These are phyloP conservation scores for Globisporangium radiosum DNA, from an alignment of 352 stramenopile species.

Conservation along the genomic window DNA sequence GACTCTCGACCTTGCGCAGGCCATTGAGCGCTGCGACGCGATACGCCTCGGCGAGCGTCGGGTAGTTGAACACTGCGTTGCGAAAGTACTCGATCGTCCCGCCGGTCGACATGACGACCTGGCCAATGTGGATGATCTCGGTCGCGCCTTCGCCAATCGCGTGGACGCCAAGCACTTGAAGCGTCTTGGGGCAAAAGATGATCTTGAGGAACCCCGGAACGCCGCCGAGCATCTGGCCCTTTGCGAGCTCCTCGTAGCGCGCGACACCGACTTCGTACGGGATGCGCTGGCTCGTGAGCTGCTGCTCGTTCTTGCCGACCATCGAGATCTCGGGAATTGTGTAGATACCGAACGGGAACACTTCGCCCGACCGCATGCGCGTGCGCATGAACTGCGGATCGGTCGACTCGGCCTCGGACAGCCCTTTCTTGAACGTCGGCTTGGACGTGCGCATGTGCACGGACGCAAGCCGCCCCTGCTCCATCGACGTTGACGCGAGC, in stretches of 20 bases:
- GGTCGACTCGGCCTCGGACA: slow-evolving; percentile 36
- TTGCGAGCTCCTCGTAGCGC: slow-evolving; percentile 79
- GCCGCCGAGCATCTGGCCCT: slow-evolving; percentile 80
- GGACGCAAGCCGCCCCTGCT: slow-evolving; percentile 82
- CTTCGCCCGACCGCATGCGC: slow-evolving; percentile 80
- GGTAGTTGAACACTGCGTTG: slow-evolving; percentile 91
- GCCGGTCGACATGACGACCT: slow-evolving; percentile 81
- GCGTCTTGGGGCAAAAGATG: slow-evolving; percentile 73
- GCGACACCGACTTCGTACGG: slow-evolving; percentile 76
- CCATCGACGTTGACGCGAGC: slow-evolving; percentile 88
- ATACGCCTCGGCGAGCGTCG: slow-evolving; percentile 85
- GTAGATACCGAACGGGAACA: slow-evolving; percentile 86
- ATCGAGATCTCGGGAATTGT: slow-evolving; percentile 87
- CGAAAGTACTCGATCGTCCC: slow-evolving; percentile 87
- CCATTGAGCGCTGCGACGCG: slow-evolving; percentile 75
- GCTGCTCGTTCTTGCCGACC: slow-evolving; percentile 87
- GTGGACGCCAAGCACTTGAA: slow-evolving; percentile 75
- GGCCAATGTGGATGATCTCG: slow-evolving; percentile 89
- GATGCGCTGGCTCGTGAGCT: slow-evolving; percentile 68
- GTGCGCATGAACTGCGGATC: slow-evolving; percentile 66
- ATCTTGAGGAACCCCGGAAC: slow-evolving; percentile 80
- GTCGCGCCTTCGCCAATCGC: slow-evolving; percentile 81
- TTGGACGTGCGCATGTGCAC: slow-evolving; percentile 81
- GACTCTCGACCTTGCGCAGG: slow-evolving; percentile 59
- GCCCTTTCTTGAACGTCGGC: slow-evolving; percentile 51